phyloP scores from a whole-genome alignment of 2,329 filamentous ascomycete species.

The Ophiostoma australiae region DNA sequence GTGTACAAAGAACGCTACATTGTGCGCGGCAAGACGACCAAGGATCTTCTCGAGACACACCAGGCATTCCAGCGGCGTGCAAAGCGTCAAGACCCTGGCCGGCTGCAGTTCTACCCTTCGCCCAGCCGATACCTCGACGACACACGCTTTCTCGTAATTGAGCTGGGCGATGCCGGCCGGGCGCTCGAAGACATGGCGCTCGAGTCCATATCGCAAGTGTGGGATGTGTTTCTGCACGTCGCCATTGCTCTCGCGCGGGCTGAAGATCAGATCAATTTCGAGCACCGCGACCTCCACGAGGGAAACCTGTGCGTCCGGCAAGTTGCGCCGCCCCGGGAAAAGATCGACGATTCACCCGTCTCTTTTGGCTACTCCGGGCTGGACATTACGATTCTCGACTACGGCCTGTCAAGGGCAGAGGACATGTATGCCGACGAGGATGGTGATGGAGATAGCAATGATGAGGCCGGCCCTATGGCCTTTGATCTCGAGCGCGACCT shows the following conservation, averaged over 20 bases:
- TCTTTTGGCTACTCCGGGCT: slow-evolving; percentile 57
- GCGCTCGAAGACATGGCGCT: slow-evolving; percentile 57
- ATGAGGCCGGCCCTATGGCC: slow-evolving; percentile 39
- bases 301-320: slow-evolving; percentile 58
- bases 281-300: slow-evolving; percentile 63
- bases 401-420: slow-evolving; percentile 56
- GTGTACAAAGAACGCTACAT: slow-evolving; percentile 61
- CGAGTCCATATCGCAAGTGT: slow-evolving; percentile 47
- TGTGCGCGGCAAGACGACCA: slow-evolving; percentile 52
- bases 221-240: slow-evolving; percentile 59
- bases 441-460: slow-evolving; percentile 6
- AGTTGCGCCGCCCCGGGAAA: slow-evolving; percentile 34
- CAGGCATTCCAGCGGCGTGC: slow-evolving; percentile 51
- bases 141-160: slow-evolving; percentile 57
- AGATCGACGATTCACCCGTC: slow-evolving; percentile 30
- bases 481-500: slow-evolving; percentile 59
- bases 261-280: slow-evolving; percentile 55
- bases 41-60: slow-evolving; percentile 54
- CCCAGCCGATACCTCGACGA: slow-evolving; percentile 55
- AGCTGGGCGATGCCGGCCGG: slow-evolving; percentile 58
- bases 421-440: slow-evolving; percentile 33
- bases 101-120: slow-evolving; percentile 58
- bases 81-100: slow-evolving; percentile 51
- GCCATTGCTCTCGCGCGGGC: slow-evolving; percentile 57
- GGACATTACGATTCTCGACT: slow-evolving; percentile 61